Conservation (phyloP, 1,284 basidiomycete species). For the Pseudozyma sp. region DNA sequence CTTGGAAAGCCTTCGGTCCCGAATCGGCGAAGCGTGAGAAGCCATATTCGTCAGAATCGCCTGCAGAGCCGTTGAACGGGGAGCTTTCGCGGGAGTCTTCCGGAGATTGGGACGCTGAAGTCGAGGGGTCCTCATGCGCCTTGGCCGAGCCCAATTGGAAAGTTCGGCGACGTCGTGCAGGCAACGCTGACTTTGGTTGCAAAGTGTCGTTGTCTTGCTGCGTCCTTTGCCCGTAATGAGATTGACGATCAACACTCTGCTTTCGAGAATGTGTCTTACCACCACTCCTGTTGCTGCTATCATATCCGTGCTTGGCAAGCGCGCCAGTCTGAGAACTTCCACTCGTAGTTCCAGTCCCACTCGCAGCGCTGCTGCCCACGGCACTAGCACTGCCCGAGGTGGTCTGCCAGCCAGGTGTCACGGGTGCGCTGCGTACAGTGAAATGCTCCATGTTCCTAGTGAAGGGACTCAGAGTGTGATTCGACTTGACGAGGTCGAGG, state of each 20-base stretch:
- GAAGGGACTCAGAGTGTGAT: conserved; percentile 64
- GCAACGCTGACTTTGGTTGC: conserved; percentile 10
- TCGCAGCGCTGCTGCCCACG: conserved; percentile 45
- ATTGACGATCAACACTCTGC: neutral
- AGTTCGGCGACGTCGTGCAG: conserved; percentile 40
- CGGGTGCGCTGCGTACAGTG: conserved; percentile 61
- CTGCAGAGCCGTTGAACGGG: neutral
- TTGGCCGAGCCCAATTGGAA: conserved; percentile 41
- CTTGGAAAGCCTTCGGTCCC: conserved; percentile 24
- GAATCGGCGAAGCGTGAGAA: conserved; percentile 31
- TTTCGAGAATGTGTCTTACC: neutral
- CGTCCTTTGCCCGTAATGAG: conserved; percentile 5
- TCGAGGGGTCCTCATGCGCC: conserved; percentile 6
- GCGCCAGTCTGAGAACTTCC: conserved; percentile 38
- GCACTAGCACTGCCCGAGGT: conserved; percentile 30
- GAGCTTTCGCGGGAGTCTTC: conserved; percentile 3
- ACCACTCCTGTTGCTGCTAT: neutral
- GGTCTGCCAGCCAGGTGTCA: conserved; percentile 52
- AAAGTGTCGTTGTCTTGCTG: conserved; percentile 7
- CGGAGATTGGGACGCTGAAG: neutral
- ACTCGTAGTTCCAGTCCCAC: conserved; percentile 43
- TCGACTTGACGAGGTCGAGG: conserved; percentile 60
- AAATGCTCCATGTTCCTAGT: conserved; percentile 62
- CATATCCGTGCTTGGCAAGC: conserved; percentile 8
- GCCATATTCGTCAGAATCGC: conserved; percentile 16